Percentiles rank a stretch among this genome's conserved stretches.
Conservation (phyloP, 116 monocot genomes). For the Iris pallida region DNA sequence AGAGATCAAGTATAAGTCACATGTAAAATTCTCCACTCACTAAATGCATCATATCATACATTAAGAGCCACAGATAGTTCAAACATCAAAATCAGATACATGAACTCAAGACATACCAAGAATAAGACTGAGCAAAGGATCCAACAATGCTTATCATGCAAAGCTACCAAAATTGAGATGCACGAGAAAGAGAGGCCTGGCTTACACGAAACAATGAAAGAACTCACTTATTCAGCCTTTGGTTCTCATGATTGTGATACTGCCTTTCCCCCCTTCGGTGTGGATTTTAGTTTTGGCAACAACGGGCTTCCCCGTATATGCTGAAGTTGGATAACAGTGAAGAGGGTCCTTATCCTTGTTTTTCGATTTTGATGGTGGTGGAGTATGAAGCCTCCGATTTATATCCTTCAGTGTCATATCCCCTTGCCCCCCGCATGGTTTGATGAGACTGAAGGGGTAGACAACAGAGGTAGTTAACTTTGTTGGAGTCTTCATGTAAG, state of each 20-base stretch:
- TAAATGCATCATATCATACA: background rate
- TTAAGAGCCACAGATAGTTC: background rate
- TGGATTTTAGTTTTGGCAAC: slow-evolving; percentile 85
- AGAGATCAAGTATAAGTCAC: too few relatives aligned
- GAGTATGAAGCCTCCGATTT: slow-evolving; percentile 64
- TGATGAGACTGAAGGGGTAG: slow-evolving; percentile 79
- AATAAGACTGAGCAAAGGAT: background rate
- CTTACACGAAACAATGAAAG: background rate
- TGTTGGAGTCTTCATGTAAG: slow-evolving; percentile 36
- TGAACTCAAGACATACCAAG: background rate
- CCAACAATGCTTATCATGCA: slow-evolving; percentile 9
- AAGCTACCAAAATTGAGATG: slow-evolving; percentile 14
- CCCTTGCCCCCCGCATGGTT: slow-evolving; percentile 73
- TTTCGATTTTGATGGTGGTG: slow-evolving; percentile 31
- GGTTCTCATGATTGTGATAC: slow-evolving; percentile 94
- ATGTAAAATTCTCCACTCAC: too few relatives aligned
- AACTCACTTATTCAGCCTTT: slow-evolving; percentile 47
- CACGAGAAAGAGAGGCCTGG: slow-evolving; percentile 8
- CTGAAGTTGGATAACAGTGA: slow-evolving; percentile 64
- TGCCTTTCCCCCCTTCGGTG: slow-evolving; percentile 92
- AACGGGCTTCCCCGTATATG: slow-evolving; percentile 88
- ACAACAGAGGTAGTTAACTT: slow-evolving; percentile 65
- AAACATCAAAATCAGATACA: background rate
- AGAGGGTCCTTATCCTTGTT: slow-evolving; percentile 27
- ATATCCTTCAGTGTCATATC: slow-evolving; percentile 83